Evolutionary conservation across 208 protist species (phyloP), one percentile per base, ranked within the genome.

Genomic region (Acanthamoeba healyi): DNA sequence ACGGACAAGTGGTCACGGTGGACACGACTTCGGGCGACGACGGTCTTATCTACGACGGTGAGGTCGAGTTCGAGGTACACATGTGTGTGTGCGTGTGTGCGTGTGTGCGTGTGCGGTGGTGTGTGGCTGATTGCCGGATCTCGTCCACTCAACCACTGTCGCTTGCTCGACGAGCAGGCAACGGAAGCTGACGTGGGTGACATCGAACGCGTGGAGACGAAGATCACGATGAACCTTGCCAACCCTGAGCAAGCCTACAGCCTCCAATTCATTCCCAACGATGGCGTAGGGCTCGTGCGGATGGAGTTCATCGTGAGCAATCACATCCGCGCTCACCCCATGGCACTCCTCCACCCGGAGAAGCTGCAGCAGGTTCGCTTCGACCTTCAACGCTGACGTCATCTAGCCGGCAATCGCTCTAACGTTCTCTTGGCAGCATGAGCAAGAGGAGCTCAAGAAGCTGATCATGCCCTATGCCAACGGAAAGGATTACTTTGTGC

Each of bases 261-360:
- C 34, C n/a, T 74, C 67, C 42, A 38, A 26, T 67, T 77, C n/a
- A 46, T 94, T 32, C 94, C 94, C 24, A 72, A 49, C 42, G 91
- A 89, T 54, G 94, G 94, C 56, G 92, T 95, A 10, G 94, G 94
- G 9, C 81, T 95, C 58, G 82, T 82, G 24, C 67, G 94, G 12
- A 93, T 93, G 92, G 94, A 95, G 65, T 95, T 95, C 40, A 95
- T 95, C 46, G 36, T 95, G 22, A 65, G 58, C 40, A 95, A 93
- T 36, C 65, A 92, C 82, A 95, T 95, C 67, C 14, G 38, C 17
- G 94, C 63, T 6, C 94, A 95, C 38, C 94, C 94, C 36, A 24
- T 93, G 40, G 94, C 94, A 12, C 84, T 95, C 22, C 36, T 95
- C 24, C 51, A 42, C 51, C 93, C 93, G 24, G 81, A 94, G 44